Conservation (phyloP, 1,284 basidiomycete genomes). For the Leccinum pachyderme region DNA sequence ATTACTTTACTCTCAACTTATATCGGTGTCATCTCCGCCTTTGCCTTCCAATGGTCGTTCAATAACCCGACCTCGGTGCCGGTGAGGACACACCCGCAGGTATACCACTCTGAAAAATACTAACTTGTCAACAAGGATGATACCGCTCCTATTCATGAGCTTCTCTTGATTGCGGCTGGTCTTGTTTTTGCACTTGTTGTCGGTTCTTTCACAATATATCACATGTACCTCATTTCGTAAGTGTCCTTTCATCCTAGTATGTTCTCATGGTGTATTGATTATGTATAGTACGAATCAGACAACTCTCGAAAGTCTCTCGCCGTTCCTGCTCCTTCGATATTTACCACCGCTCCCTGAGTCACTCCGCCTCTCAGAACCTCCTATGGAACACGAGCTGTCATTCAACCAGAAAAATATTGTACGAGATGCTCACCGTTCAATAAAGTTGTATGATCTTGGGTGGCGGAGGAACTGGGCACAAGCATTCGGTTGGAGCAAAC, state of each 20-base stretch:
- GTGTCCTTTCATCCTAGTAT: conserved; percentile 31
- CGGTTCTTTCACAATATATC: conserved; percentile 76
- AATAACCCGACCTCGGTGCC: conserved; percentile 50
- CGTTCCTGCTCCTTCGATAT: conserved; percentile 69
- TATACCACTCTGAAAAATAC: conserved; percentile 2
- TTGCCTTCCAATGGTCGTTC: conserved; percentile 68
- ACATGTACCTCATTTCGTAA: conserved; percentile 77
- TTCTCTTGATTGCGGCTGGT: conserved; percentile 64
- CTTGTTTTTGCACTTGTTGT: conserved; percentile 65
- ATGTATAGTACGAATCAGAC: conserved; percentile 78
- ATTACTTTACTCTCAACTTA: conserved; percentile 66
- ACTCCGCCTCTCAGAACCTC: conserved; percentile 59
- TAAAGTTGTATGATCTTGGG: conserved; percentile 77
- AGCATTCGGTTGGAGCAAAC: conserved; percentile 56
- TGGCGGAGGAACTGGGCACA: conserved; percentile 71
- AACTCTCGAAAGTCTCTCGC: conserved; percentile 78
- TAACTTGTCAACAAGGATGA: conserved; percentile 47
- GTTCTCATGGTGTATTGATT: conserved; percentile 2
- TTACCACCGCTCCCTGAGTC: conserved; percentile 57
- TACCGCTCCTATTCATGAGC: conserved; percentile 66
- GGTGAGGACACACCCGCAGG: conserved; percentile 41
- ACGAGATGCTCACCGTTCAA: conserved; percentile 59
- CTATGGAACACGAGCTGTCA: conserved; percentile 75
- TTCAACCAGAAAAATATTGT: conserved; percentile 67
- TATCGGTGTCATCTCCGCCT: conserved; percentile 53